These are phyloP conservation scores for Aspergillus leporis DNA, from an alignment of 495 filamentous ascomycete species.

Conservation along the genomic window DNA sequence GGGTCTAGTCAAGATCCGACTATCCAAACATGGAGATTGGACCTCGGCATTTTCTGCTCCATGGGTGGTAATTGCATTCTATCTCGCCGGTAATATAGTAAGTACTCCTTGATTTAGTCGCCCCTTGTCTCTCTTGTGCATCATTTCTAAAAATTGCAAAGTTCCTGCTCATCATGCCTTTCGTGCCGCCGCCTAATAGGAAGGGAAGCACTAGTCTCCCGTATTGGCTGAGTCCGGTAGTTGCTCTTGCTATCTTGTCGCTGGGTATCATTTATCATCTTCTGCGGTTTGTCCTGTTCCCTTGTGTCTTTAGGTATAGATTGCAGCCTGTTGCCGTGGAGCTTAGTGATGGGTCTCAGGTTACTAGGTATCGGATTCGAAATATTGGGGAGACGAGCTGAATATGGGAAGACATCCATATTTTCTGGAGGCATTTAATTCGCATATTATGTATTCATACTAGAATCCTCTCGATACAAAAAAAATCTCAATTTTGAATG, in stretches of 20 bases:
- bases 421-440: no score
- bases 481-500: no score
- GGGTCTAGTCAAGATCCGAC: slow-evolving; percentile 28
- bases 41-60: slow-evolving; percentile 22
- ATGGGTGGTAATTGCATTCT: slow-evolving; percentile 26
- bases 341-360: slow-evolving; percentile 27
- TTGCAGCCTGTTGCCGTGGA: slow-evolving; percentile 16
- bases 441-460: no score
- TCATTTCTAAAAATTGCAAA: not conserved
- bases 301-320: slow-evolving; percentile 27
- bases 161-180: slow-evolving; percentile 41
- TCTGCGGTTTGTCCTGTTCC: slow-evolving; percentile 30
- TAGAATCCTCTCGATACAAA: no score
- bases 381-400: not conserved
- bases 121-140: not conserved
- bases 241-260: slow-evolving; percentile 34
- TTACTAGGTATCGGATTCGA: slow-evolving; percentile 23
- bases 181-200: slow-evolving; percentile 35
- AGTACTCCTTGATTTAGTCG: no score
- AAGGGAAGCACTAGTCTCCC: slow-evolving; percentile 38
- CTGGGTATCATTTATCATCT: slow-evolving; percentile 35
- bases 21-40: slow-evolving; percentile 11
- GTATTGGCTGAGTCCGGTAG: slow-evolving; percentile 41
- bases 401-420: no score
- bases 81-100: slow-evolving; percentile 25